Evolutionary conservation across 1,284 basidiomycete species (phyloP).

Genomic region (Omphalotus olearius): DNA sequence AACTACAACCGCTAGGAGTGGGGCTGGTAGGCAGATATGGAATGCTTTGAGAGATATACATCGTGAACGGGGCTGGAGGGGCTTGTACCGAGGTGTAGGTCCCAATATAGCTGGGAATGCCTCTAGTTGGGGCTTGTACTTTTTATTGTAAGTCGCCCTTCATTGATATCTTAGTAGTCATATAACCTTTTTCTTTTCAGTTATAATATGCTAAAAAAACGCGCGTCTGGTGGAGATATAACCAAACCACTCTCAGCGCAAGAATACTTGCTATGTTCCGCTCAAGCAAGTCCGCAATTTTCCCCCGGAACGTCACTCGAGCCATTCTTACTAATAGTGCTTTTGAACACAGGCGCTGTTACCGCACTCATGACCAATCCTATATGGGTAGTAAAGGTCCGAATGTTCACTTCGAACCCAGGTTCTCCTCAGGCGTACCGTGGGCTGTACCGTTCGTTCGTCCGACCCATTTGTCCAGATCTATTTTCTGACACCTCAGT

Average conservation of each 20-base stretch:
- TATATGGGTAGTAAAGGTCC: slow-evolving; percentile 97
- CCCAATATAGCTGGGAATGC: slow-evolving; percentile 96
- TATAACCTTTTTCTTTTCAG: slow-evolving; percentile 34
- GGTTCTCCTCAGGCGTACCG: slow-evolving; percentile 69
- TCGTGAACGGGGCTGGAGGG: slow-evolving; percentile 73
- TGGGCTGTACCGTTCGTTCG: slow-evolving; percentile 72
- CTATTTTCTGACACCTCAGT: too few species aligned
- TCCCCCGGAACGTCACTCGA: slow-evolving; percentile 11
- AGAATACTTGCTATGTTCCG: slow-evolving; percentile 86
- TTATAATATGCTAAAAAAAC: slow-evolving; percentile 93
- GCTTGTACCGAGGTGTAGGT: slow-evolving; percentile 87
- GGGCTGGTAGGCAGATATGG: slow-evolving; percentile 79
- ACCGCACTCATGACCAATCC: slow-evolving; percentile 97
- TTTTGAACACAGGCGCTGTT: slow-evolving; percentile 62
- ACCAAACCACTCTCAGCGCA: slow-evolving; percentile 65
- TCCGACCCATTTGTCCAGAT: neutral
- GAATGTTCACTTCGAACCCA: slow-evolving; percentile 87
- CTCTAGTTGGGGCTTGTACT: slow-evolving; percentile 97
- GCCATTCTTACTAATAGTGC: neutral
- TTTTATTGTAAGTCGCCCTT: slow-evolving; percentile 78
- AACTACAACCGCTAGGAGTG: slow-evolving; percentile 56
- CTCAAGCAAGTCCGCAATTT: slow-evolving; percentile 84
- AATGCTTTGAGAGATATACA: slow-evolving; percentile 73
- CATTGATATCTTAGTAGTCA: neutral
- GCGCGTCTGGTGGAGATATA: slow-evolving; percentile 56